Percentiles rank a stretch among this genome's conserved stretches.
Conservation (phyloP, 2,329 filamentous ascomycete genomes). For the Stachybotrys chlorohalonatus region DNA sequence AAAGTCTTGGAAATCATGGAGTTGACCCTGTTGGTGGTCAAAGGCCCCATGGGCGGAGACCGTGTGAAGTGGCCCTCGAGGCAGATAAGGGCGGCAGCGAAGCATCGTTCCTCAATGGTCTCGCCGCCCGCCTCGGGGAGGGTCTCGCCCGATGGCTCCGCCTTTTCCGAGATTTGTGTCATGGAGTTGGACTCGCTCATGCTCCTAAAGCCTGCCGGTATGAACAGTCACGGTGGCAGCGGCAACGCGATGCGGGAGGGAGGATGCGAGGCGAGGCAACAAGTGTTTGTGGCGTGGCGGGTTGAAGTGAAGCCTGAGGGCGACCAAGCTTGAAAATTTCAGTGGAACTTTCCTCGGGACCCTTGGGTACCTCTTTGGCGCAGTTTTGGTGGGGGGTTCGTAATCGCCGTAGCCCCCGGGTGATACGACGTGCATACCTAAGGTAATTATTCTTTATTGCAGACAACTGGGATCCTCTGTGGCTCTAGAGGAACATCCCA, state of each 20-base stretch:
- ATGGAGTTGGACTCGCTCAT: not conserved
- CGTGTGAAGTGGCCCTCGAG: slow-evolving; percentile 53
- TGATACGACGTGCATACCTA: too few species aligned
- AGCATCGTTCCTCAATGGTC: slow-evolving; percentile 55
- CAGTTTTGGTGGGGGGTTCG: too few species aligned
- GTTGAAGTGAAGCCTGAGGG: not conserved
- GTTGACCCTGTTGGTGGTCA: slow-evolving; percentile 44
- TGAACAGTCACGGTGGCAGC: not conserved
- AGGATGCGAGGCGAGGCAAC: not conserved
- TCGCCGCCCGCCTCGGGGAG: slow-evolving; percentile 20
- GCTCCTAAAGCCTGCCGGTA: not conserved
- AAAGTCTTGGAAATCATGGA: slow-evolving; percentile 51
- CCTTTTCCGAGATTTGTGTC: not conserved
- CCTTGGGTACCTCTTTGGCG: too few species aligned
- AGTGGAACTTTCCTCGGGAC: not conserved
- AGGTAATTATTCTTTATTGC: too few species aligned
- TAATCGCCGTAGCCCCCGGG: too few species aligned
- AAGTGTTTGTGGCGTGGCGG: not conserved
- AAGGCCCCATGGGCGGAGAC: slow-evolving; percentile 46
- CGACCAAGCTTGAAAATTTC: not conserved
- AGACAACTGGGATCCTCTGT: too few species aligned
- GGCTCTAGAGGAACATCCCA: too few species aligned
- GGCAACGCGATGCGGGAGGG: not conserved
- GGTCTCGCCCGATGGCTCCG: slow-evolving; percentile 1
- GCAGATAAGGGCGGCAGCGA: slow-evolving; percentile 50